Evolutionary conservation across 345 rosid species (phyloP).

Genomic region (Lenwebbia sp.): DNA sequence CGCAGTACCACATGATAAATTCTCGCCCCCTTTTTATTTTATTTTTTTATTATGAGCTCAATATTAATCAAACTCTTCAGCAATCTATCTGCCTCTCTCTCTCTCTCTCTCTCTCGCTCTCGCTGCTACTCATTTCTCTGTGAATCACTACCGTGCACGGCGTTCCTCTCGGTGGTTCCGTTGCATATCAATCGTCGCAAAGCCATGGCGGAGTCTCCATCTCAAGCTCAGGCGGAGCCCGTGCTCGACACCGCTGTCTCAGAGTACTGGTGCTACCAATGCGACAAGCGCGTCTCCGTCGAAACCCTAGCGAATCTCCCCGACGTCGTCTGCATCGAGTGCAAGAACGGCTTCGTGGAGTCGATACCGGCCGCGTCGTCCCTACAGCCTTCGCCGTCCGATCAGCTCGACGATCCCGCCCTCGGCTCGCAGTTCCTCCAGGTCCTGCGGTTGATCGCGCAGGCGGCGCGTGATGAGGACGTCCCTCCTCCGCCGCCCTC

Average conservation of each 20-base stretch:
- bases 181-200: neutral
- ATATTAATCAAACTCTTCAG: neutral
- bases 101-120: neutral
- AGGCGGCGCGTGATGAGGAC: conserved; percentile 40
- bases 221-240: conserved; percentile 4
- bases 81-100: neutral
- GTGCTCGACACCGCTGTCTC: neutral
- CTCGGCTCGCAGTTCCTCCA: neutral
- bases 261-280: conserved; percentile 66
- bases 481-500: conserved; percentile 28
- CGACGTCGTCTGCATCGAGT: conserved; percentile 49
- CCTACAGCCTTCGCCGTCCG: conserved; percentile 83
- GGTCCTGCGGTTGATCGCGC: conserved; percentile 31
- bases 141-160: neutral
- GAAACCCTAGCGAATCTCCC: conserved; percentile 34
- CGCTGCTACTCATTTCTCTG: neutral
- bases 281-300: conserved; percentile 53
- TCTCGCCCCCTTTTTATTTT: neutral
- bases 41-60: neutral
- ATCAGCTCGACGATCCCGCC: conserved; percentile 59
- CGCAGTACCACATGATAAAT: neutral
- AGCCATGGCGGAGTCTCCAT: conserved; percentile 40
- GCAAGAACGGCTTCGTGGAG: conserved; percentile 70
- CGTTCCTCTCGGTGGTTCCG: neutral
- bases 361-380: conserved; percentile 26